A percentile compares a stretch with the other conserved stretches of the same genome.
Conservation (phyloP, 768 basidiomycete species). For the Russula ochroleuca region DNA sequence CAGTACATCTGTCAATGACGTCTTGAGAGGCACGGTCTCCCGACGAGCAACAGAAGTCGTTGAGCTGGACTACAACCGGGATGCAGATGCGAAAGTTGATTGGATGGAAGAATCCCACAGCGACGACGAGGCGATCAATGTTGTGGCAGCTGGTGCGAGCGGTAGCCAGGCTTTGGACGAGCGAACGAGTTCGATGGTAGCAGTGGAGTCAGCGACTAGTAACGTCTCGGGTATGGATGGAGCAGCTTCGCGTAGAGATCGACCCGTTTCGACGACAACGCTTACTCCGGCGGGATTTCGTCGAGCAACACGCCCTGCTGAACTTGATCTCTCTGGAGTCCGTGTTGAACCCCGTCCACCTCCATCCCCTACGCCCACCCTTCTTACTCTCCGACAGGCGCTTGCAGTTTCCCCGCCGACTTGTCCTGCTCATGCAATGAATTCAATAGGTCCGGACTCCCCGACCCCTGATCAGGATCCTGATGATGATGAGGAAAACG, state of each 20-base stretch:
- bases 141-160: constrained; percentile 75
- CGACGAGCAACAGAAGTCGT: constrained; percentile 36
- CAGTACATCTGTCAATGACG: constrained; percentile 54
- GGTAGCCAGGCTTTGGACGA: constrained; percentile 81
- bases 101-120: constrained; percentile 66
- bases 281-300: constrained; percentile 28
- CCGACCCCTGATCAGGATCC: constrained; percentile 35
- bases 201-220: constrained; percentile 34
- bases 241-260: constrained; percentile 11
- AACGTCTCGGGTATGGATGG: constrained; percentile 5
- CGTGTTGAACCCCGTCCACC: constrained; percentile 29
- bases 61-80: constrained; percentile 32
- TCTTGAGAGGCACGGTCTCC: constrained; percentile 48
- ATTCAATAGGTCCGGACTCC: constrained; percentile 22
- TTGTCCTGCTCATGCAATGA: constrained; percentile 19
- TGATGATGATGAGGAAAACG: constrained; percentile 31
- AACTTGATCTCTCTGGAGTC: constrained; percentile 52
- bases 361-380: constrained; percentile 58
- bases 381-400: constrained; percentile 63
- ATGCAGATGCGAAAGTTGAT: constrained; percentile 46
- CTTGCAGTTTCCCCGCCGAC: constrained; percentile 46
- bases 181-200: constrained; percentile 60
- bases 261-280: constrained; percentile 24
- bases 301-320: constrained; percentile 56
- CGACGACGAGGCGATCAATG: constrained; percentile 83